Evolutionary conservation across 2,329 filamentous ascomycete genomes (phyloP), one percentile per base, ranked within the genome.

Genomic region (Raffaelea albimanens): DNA sequence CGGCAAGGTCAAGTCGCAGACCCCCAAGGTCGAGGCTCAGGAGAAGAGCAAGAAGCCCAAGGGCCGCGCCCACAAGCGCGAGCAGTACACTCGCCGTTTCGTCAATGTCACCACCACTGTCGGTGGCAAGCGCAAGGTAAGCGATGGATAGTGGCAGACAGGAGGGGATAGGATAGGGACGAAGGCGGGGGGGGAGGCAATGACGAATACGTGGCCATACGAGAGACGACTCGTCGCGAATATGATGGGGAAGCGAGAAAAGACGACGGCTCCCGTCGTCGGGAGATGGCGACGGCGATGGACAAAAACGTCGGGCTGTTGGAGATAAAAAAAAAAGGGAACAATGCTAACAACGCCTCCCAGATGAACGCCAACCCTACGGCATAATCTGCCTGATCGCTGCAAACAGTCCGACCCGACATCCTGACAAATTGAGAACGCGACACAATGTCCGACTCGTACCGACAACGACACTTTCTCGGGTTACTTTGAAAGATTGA

Each of bases 1-100:
- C 76, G 88, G 88, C 78, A 95, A 95, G 82, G 89, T 95, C 83
- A 94, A 95, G 85, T 91, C 87, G 75, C 87, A 91, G 75, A 91
- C 86, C 62, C 86, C 86, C 66, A 90, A 91, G 82, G 85, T 89
- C 71, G 87, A 93, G 74, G 73, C 78, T 51, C 85, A 90, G 74
- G 90, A 96, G 84, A 95, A 95, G 85, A 78, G 86, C 75, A 96
- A 97, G 86, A 80, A 76, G 62, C 89, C 91, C 68, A 96, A 96
- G 83, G 91, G 91, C 67, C 89, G 91, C 67, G 91, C 91, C 62
- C 88, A 93, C 77, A 97, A 97, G 89, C 83, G 91, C 67, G 83
- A 94, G 70, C 83, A 81, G 71, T 96, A 96, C 82, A 95, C 88
- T 63, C 86, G 91, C 70, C 89, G 91, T 66, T 97, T 97, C 77